A percentile compares a stretch with the other conserved stretches of the same genome.
Evolutionary conservation across 805 yeast species (phyloP).

Genomic region (Cyberlindnera sargentensis): DNA sequence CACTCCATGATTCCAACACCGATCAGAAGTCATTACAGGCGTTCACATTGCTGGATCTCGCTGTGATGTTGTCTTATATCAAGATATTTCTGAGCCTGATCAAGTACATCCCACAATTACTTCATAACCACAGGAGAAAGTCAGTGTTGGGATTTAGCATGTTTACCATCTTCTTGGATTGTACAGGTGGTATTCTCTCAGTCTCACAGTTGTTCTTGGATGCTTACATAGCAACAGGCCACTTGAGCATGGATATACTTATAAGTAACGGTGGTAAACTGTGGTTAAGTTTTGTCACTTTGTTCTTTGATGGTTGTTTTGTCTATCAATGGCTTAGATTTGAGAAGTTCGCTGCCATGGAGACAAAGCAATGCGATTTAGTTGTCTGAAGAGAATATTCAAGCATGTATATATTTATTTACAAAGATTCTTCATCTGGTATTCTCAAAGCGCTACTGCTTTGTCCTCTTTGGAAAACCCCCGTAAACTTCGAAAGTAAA

Average conservation of each 20-base stretch:
- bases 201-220: conserved; percentile 20
- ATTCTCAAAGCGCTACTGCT: background rate
- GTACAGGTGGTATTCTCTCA: conserved; percentile 28
- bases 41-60: conserved; percentile 26
- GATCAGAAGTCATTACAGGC: background rate
- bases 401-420: too few relatives aligned
- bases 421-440: conserved; percentile 1
- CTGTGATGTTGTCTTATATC: conserved; percentile 31
- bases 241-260: conserved; percentile 19
- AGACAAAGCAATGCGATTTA: too few relatives aligned
- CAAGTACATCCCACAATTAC: conserved; percentile 73
- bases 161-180: conserved; percentile 35
- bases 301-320: conserved; percentile 31
- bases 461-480: background rate
- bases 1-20: background rate
- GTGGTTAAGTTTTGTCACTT: conserved; percentile 32
- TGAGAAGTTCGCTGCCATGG: conserved; percentile 2
- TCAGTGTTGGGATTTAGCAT: conserved; percentile 85
- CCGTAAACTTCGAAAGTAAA: background rate
- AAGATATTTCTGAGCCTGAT: conserved; percentile 43
- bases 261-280: conserved; percentile 33
- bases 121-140: conserved; percentile 68
- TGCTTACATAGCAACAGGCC: conserved; percentile 21
- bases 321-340: conserved; percentile 30
- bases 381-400: too few relatives aligned